Base-by-base conservation (phyloP, 2,329 filamentous ascomycete genomes). In the Westerdykella ornata region DNA sequence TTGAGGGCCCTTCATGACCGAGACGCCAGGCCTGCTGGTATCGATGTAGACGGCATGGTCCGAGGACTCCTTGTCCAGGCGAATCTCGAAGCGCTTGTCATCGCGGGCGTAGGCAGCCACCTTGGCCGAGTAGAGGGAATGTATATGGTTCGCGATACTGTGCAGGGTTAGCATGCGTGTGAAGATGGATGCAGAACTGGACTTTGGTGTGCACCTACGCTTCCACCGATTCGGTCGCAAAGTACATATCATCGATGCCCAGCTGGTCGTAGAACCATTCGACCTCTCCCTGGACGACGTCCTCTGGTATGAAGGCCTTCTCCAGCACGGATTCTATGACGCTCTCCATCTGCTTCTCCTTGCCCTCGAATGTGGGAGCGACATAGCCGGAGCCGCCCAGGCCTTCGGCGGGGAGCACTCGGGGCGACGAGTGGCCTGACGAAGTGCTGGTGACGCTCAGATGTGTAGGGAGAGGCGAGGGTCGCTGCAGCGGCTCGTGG, bases 41-140 rank as follows among this genome's bases (percentile, higher is more conserved):
- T 98, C 92, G 54, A 98, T 97, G 72, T 97, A 98, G 61, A 97
- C 94, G 45, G 92, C 92, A 62, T 97, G 92, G 65, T 97, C 92
- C 44, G 76, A 72, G 16, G 88, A 88, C 70, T 98, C 92, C 79
- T 96, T 96, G 65, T 97, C 90, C 32, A 98, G 73, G 48, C 89
- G 81, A 56, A 98, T 96, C 70, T 97, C 89, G 57, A 97, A 78
- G 53, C 84, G 83, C 74, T 94, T 94, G 70, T 97, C 90, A 66
- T 94, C 85, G 43, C 92, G 82, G 28, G 90, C 88, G 64, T 86
- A 92, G 7, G 92, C 89, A 29, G 92, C 92, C 35, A 97, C 82
- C 72, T 97, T 97, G 65, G 90, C 92, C 40, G 92, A 92, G 63
- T 97, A 98, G 37, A 98, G 80, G 9, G 90, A 96, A 46, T 90